Evolutionary conservation across 2,329 filamentous ascomycete species (phyloP), one percentile per base, ranked within the genome.

Genomic region (Claviceps pusilla): DNA sequence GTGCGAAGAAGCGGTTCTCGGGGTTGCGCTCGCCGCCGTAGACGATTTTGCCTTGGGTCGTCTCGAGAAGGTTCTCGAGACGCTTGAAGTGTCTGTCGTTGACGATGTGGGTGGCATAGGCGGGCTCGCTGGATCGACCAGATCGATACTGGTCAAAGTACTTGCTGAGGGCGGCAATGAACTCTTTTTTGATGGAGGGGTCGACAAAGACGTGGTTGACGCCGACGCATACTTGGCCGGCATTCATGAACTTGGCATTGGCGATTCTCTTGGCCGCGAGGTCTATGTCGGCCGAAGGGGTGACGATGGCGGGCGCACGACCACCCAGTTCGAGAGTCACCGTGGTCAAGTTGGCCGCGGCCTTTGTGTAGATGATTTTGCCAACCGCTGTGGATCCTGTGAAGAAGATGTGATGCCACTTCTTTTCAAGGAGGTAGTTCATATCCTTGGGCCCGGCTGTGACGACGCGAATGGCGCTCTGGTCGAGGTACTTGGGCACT

Each of bases 321-420:
- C 73, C 74, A 7, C 73, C 73, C 1, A 76, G 62, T 56, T 76
- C 73, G 2, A 76, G 63, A 0, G 68, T 67, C 1, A 66, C 65
- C 0, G 71, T 69, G 0, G 73, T 75, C n/a, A 76, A 64, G 55
- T 74, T 60, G 45, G 70, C 70, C 3, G 72, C 72, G 3, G 73
- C 73, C 4, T 71, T 70, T 1, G 59, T 58, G 51, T 65, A 61
- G 16, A 76, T 61, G 12, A 69, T 64, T 29, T 65, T 66, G 7
- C 62, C 73, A 14, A 74, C 63, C 16, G 57, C 62, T 10, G 65
- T 61, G 1, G 68, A 70, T 0, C 73, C 73, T 0, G 72, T 75
- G 59, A 70, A 75, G 63, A 74, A 75, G 48, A 75, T 71, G 54
- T 73, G 68, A 57, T 73, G 64, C 56, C 69, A 74, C 51, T 65